Percentiles rank a stretch among this genome's conserved stretches.
Conservation (phyloP, 805 yeast genomes). For the Metschnikowia corniflorae region DNA sequence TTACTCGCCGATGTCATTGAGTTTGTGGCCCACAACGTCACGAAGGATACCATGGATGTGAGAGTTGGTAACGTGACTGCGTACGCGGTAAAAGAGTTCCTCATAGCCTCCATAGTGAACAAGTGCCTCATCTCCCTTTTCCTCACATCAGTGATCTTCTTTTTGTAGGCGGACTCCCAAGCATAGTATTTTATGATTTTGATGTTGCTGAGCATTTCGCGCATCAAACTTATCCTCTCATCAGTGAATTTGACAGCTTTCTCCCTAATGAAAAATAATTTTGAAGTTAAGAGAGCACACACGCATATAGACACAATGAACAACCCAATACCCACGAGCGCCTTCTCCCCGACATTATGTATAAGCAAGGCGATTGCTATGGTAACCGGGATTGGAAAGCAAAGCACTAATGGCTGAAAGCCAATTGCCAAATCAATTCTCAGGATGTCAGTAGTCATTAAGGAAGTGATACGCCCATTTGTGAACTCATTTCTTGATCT, state of each 20-base stretch:
- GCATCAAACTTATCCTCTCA: slow-evolving; percentile 39
- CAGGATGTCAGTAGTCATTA: slow-evolving; percentile 42
- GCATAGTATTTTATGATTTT: slow-evolving; percentile 45
- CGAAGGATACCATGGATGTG: slow-evolving; percentile 44
- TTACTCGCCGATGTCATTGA: slow-evolving; percentile 33
- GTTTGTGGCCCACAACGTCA: slow-evolving; percentile 45
- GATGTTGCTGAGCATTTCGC: slow-evolving; percentile 39
- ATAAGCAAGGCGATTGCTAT: slow-evolving; percentile 37
- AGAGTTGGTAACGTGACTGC: slow-evolving; percentile 43
- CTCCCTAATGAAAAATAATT: slow-evolving; percentile 35
- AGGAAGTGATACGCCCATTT: slow-evolving; percentile 38
- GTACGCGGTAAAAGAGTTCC: slow-evolving; percentile 42
- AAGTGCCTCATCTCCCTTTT: slow-evolving; percentile 37
- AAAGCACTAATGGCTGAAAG: slow-evolving; percentile 39
- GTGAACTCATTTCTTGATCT: slow-evolving; percentile 34
- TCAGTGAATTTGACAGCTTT: slow-evolving; percentile 38
- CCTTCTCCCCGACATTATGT: slow-evolving; percentile 35
- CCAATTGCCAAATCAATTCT: slow-evolving; percentile 44
- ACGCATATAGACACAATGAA: slow-evolving; percentile 33
- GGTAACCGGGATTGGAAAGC: slow-evolving; percentile 42
- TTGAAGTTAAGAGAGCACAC: slow-evolving; percentile 34
- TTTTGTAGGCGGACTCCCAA: slow-evolving; percentile 44
- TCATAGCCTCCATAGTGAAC: slow-evolving; percentile 39
- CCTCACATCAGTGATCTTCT: slow-evolving; percentile 34
- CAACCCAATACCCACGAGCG: slow-evolving; percentile 41